Base-by-base conservation (phyloP, 495 filamentous ascomycete species). In the Mycothermus thermophilus region DNA sequence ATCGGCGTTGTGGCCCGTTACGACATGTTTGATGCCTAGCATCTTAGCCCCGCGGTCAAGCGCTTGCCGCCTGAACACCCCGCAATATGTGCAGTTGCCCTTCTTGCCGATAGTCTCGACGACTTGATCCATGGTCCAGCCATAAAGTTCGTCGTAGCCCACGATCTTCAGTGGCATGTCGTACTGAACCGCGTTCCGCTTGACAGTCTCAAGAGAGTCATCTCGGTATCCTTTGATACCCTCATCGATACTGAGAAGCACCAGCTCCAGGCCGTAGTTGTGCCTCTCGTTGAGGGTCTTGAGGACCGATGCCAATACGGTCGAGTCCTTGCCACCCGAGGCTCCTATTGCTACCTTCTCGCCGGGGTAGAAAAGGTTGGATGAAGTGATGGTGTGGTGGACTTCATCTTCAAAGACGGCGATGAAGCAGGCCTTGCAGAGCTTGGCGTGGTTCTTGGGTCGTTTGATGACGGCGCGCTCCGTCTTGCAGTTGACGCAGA, bases 111-210 rank as follows among this genome's bases (percentile, higher is more conserved):
- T 80, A 37, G 90, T 82, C 47, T 79, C 77, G 2, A 97, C 90
- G 9, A 97, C 90, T 46, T 95, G 81, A 55, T 97, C 90, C 90
- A 97, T 97, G 8, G 87, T 95, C 90, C 90, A 97, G 2, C 92
- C 90, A 54, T 96, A 97, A 4, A 97, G 66, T 54, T 96, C 88
- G 24, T 74, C 77, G 54, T 97, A 97, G 27, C 88, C 82, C 17
- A 97, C 74, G 30, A 97, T 90, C 46, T 79, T 79, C 21, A 97
- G 64, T 2, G 80, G 73, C 81, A 97, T 88, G 9, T 77, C 71
- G 53, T 94, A 94, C 53, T 96, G 87, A 9, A 68, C 49, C 2
- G 87, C 80, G 50, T 97, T 96, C 43, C 87, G 64, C 69, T 93
- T 94, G 33, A 97, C 90, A 1, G 90, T 94, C 56, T 95, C 85